Percentiles rank a stretch among this genome's conserved stretches.
Conservation (phyloP, 495 filamentous ascomycete genomes). For the Aspergillus egyptiacus region DNA sequence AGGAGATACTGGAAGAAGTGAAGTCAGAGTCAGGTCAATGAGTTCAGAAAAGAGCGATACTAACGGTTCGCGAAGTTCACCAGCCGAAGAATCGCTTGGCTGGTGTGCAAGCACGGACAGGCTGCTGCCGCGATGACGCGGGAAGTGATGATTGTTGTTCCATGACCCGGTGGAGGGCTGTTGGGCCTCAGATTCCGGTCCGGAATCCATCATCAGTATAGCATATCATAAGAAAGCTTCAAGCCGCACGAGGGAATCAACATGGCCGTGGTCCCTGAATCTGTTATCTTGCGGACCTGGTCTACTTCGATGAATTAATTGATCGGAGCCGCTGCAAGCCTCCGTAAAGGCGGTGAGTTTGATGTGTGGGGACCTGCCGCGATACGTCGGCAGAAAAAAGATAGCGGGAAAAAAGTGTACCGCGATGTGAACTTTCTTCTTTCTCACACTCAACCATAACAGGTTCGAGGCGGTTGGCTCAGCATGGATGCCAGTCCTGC, state of each 20-base stretch:
- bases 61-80: slow-evolving; percentile 44
- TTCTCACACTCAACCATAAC: slow-evolving; percentile 22
- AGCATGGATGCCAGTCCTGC: slow-evolving; percentile 40
- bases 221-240: slow-evolving; percentile 12
- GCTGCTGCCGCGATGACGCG: slow-evolving; percentile 8
- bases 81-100: slow-evolving; percentile 46
- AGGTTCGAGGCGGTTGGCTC: slow-evolving; percentile 34
- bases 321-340: slow-evolving; percentile 26
- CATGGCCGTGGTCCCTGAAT: slow-evolving; percentile 16
- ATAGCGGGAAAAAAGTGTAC: slow-evolving; percentile 30
- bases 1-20: slow-evolving; percentile 53
- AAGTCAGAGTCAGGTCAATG: slow-evolving; percentile 4
- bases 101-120: not conserved
- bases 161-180: slow-evolving; percentile 11
- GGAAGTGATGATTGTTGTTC: slow-evolving; percentile 5
- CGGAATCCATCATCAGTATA: slow-evolving; percentile 15
- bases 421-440: slow-evolving; percentile 20
- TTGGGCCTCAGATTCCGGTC: slow-evolving; percentile 11
- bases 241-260: slow-evolving; percentile 9
- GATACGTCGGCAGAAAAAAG: slow-evolving; percentile 31
- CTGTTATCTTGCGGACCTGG: not conserved
- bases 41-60: slow-evolving; percentile 1
- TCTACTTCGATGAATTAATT: slow-evolving; percentile 1
- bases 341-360: slow-evolving; percentile 34
- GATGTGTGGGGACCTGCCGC: slow-evolving; percentile 29